These are phyloP conservation scores for Pseudocercospora macadamiae DNA, from an alignment of 2,329 filamentous ascomycete species.

Conservation along the genomic window DNA sequence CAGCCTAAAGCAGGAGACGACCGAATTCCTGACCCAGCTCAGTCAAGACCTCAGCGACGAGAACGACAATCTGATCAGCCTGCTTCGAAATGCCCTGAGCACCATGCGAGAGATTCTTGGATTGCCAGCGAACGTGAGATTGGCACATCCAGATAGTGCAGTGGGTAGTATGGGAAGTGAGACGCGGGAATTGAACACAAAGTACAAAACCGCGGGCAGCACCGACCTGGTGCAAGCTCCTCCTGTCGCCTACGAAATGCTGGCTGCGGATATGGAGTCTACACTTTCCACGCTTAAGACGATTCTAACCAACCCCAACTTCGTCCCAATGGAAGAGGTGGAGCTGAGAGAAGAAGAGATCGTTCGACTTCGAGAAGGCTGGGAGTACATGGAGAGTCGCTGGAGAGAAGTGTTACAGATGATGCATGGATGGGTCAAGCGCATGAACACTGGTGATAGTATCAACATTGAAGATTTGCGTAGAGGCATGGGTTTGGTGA, in stretches of 20 bases:
- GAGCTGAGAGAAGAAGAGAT: constrained; percentile 93
- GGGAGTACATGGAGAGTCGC: constrained; percentile 89
- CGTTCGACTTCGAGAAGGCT: constrained; percentile 75
- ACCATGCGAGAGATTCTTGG: constrained; percentile 69
- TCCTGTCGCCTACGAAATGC: constrained; percentile 66
- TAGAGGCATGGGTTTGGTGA: constrained; percentile 62
- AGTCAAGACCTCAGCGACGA: constrained; percentile 86
- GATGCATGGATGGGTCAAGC: constrained; percentile 88
- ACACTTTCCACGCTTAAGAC: constrained; percentile 80
- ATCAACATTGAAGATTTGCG: constrained; percentile 65
- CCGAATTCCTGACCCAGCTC: constrained; percentile 83
- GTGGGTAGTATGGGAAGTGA: constrained; percentile 35
- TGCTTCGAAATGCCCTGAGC: constrained; percentile 72
- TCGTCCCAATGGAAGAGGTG: constrained; percentile 93
- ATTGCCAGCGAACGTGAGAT: constrained; percentile 44
- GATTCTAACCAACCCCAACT: constrained; percentile 91
- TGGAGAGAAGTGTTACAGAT: constrained; percentile 89
- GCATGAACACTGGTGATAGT: constrained; percentile 73
- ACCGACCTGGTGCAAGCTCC: constrained; percentile 45
- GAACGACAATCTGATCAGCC: constrained; percentile 77
- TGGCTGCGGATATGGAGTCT: constrained; percentile 73
- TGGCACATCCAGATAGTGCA: constrained; percentile 34
- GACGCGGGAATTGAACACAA: constrained; percentile 24
- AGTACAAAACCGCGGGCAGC: constrained; percentile 17
- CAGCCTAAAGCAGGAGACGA: constrained; percentile 82